These are phyloP conservation scores for Verruconis gallopava DNA, from an alignment of 2,329 filamentous ascomycete genomes.

Conservation along the genomic window DNA sequence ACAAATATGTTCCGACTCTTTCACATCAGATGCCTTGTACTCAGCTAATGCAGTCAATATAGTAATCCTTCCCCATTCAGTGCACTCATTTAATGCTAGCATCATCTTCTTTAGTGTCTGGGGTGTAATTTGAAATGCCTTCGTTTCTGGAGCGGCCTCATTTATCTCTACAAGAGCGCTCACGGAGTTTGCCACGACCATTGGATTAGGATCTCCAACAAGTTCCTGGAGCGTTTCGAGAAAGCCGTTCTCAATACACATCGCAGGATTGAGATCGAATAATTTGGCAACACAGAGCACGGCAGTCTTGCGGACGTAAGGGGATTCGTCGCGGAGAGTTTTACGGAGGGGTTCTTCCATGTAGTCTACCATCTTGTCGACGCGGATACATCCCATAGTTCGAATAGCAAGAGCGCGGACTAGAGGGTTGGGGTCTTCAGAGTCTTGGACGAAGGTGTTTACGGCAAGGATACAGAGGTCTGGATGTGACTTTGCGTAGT, in stretches of 20 bases:
- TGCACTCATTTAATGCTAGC: conserved; percentile 94
- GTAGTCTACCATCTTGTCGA: conserved; percentile 99
- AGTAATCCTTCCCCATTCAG: conserved; percentile 93
- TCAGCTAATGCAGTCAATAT: conserved; percentile 82
- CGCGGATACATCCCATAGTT: conserved; percentile 96
- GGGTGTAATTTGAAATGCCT: conserved; percentile 70
- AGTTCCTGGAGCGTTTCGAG: conserved; percentile 86
- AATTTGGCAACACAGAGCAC: conserved; percentile 97
- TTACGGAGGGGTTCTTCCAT: conserved; percentile 98
- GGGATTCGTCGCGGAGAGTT: conserved; percentile 91
- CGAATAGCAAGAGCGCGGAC: conserved; percentile 89
- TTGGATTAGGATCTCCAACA: conserved; percentile 94
- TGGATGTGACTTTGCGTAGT: conserved; percentile 97
- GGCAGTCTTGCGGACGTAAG: conserved; percentile 95
- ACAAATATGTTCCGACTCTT: conserved; percentile 96
- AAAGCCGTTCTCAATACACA: conserved; percentile 96
- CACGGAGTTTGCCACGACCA: conserved; percentile 97
- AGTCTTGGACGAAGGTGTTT: conserved; percentile 98
- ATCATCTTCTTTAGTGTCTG: conserved; percentile 86
- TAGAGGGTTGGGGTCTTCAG: conserved; percentile 93
- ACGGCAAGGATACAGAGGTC: conserved; percentile 97
- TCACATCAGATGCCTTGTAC: conserved; percentile 75
- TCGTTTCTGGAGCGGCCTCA: conserved; percentile 82
- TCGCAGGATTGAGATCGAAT: conserved; percentile 81
- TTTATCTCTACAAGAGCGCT: conserved; percentile 84